Percentiles rank a stretch among this genome's conserved stretches.
These are phyloP conservation scores for Brassica nigra DNA, from an alignment of 345 rosid species.

Conservation along the genomic window DNA sequence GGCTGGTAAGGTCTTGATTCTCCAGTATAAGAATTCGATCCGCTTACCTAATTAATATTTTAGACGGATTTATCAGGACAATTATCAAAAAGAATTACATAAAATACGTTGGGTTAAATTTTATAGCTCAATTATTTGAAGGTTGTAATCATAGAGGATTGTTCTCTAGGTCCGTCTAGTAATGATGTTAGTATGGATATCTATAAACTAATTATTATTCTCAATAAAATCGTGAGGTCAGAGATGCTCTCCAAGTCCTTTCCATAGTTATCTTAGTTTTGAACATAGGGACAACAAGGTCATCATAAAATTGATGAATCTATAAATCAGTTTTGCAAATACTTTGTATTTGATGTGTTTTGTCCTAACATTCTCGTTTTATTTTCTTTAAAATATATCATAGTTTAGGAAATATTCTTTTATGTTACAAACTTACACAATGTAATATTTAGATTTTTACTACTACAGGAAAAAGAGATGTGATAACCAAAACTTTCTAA, in stretches of 20 bases:
- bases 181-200: slow-evolving; percentile 1
- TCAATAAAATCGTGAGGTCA: slow-evolving; percentile 2
- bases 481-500: not conserved
- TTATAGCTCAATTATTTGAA: slow-evolving; percentile 27
- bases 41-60: not conserved
- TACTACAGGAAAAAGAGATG: not conserved
- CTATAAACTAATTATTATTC: not conserved
- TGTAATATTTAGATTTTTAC: not conserved
- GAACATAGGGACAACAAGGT: not conserved
- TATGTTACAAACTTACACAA: not conserved
- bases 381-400: not conserved
- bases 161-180: slow-evolving; percentile 2
- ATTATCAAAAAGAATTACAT: not conserved
- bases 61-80: not conserved
- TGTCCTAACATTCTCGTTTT: not conserved
- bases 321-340: not conserved
- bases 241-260: not conserved
- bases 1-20: not conserved
- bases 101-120: not conserved
- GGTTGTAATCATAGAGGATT: slow-evolving; percentile 14
- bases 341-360: not conserved
- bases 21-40: not conserved
- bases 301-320: not conserved
- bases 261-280: not conserved
- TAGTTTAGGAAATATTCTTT: no score